Base-by-base conservation (phyloP, 2,329 filamentous ascomycete species). In the Cordyceps farinosa region DNA sequence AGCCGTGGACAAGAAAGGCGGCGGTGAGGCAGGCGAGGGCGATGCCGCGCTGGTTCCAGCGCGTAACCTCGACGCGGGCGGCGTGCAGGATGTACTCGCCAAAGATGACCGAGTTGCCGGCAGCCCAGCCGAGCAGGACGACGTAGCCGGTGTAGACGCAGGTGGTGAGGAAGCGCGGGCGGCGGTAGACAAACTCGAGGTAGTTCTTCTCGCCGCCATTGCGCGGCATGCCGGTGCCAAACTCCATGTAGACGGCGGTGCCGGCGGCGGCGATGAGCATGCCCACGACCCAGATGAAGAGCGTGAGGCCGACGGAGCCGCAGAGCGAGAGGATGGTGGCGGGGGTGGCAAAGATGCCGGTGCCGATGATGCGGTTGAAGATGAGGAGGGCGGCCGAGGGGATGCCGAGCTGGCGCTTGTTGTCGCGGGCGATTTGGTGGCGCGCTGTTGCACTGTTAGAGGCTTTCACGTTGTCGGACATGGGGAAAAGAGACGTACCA, bases 71-170 rank as follows among this genome's bases (percentile, higher is more conserved):
- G 29, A 85, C 79, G 13, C 85, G 76, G 11, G 87, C 84, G 9
- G 87, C 88, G 69, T 87, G 81, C 2, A 90, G 80, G 63, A 90
- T 85, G 73, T 90, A 90, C 71, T 89, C 86, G 65, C 87, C 87
- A 66, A 90, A 90, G 45, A 90, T 82, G 66, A 90, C 84, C 1
- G 84, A 88, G 73, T 90, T 90, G 15, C 84, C 84, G 7, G 84
- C 84, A 0, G 86, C 85, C 85, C 86, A 89, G 13, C 84, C 85
- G 22, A 89, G 80, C 1, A 90, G 79, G 32, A 90, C 70, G 13
- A 87, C 83, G 65, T 89, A 88, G 36, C 82, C 81, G 4, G 81
- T 77, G 73, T 87, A 89, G 62, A 88, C 75, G 15, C 80, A 82
- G 8, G 86, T 89, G 52, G 79, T 80, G 9, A 89, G 79, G 70